Percentiles rank a stretch among this genome's conserved stretches.
phyloP scores from a whole-genome alignment of 2,329 filamentous ascomycete species.

The Trichoderma simmonsii region DNA sequence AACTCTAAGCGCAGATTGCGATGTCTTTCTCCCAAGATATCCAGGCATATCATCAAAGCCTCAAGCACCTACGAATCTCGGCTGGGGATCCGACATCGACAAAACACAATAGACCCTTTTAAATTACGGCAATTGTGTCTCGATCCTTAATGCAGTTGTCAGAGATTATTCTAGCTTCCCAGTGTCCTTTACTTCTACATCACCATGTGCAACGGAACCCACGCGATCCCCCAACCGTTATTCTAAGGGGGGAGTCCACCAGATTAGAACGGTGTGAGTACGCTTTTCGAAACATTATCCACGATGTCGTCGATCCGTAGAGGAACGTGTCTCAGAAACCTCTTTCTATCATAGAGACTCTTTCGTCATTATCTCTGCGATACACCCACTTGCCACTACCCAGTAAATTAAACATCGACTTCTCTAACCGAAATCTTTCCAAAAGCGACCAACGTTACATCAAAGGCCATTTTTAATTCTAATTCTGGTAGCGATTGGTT shows the following conservation, averaged over 20 bases:
- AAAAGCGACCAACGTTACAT: not conserved
- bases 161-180: not conserved
- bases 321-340: not conserved
- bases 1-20: not conserved
- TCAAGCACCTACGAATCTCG: not conserved
- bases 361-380: not conserved
- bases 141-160: not conserved
- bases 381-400: not conserved
- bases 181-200: not conserved
- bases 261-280: not conserved
- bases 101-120: not conserved
- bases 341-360: not conserved
- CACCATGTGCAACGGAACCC: not conserved
- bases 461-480: not conserved
- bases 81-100: not conserved
- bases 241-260: not conserved
- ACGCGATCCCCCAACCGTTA: not conserved
- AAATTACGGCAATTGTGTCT: not conserved
- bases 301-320: not conserved
- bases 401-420: not conserved
- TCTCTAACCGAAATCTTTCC: not conserved
- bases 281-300: not conserved
- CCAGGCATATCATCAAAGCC: not conserved
- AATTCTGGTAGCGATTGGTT: not conserved
- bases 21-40: not conserved